Conservation (phyloP, 208 protist genomes). For the Crithidia acanthocephali region DNA sequence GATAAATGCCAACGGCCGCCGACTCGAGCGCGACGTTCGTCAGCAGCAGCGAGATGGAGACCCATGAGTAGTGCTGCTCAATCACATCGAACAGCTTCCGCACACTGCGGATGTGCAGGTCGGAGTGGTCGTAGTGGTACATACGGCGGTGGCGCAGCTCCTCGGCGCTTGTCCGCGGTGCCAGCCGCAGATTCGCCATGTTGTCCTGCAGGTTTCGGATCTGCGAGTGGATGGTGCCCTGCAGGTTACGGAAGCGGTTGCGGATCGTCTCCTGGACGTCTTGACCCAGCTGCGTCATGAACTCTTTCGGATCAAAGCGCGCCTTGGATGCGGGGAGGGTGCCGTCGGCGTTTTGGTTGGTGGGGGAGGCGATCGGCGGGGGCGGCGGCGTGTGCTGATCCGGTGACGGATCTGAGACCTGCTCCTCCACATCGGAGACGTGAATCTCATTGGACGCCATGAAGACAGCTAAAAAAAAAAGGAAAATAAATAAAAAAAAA, state of each 20-base stretch:
- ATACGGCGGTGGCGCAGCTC: conserved; percentile 19
- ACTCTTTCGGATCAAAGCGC: conserved; percentile 10
- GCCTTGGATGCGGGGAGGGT: conserved; percentile 3
- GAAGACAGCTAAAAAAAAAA: neutral
- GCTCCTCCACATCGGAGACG: conserved; percentile 10
- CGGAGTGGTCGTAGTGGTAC: conserved; percentile 31
- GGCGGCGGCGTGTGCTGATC: neutral
- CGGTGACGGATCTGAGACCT: neutral
- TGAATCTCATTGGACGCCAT: conserved; percentile 22
- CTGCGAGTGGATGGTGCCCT: conserved; percentile 32
- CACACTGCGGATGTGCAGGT: conserved; percentile 39
- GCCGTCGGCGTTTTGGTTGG: conserved; percentile 4
- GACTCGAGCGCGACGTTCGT: conserved; percentile 34
- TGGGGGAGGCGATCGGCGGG: neutral
- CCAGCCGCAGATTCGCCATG: conserved; percentile 34
- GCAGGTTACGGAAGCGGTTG: conserved; percentile 28
- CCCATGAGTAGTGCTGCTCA: conserved; percentile 47
- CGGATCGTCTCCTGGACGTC: conserved; percentile 22
- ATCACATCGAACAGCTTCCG: conserved; percentile 56
- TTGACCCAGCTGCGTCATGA: conserved; percentile 24
- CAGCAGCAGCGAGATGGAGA: conserved; percentile 41
- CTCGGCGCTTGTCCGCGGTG: neutral
- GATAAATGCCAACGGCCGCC: conserved; percentile 39
- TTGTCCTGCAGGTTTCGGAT: conserved; percentile 39
- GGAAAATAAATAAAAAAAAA: neutral